A percentile compares a stretch with the other conserved stretches of the same genome.
phyloP scores from a whole-genome alignment of 306 rosid genomes.

The Cucurbita moschata region DNA sequence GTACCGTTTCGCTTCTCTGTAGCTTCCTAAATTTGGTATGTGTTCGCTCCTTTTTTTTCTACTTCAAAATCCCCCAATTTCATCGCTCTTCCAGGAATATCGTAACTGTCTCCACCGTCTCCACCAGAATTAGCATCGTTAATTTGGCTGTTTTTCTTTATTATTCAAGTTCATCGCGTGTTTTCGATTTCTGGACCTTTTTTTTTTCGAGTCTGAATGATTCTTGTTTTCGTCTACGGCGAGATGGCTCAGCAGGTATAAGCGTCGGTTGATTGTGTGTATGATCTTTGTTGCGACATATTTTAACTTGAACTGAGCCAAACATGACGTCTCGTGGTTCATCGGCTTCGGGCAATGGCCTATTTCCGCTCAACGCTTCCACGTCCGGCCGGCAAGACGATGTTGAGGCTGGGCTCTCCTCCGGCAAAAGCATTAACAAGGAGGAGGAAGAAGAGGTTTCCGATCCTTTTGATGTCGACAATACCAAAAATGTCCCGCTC shows the following conservation, averaged over 20 bases:
- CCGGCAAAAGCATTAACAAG: neutral
- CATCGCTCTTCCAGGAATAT: neutral
- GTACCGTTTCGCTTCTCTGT: neutral
- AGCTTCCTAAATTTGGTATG: conserved; percentile 4
- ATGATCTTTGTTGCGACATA: conserved; percentile 15
- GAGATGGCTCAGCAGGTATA: conserved; percentile 9
- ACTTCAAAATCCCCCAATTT: neutral
- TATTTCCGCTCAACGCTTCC: conserved; percentile 12
- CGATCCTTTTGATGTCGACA: conserved; percentile 56
- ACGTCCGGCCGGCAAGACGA: conserved; percentile 6
- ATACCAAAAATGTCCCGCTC: conserved; percentile 63
- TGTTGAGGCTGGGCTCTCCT: conserved; percentile 16
- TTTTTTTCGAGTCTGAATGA: neutral
- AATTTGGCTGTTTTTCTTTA: neutral
- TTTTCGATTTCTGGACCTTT: neutral
- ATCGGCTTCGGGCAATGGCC: conserved; percentile 33
- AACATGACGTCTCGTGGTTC: conserved; percentile 47
- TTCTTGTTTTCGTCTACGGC: neutral
- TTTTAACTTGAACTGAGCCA: neutral
- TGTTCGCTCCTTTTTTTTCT: neutral
- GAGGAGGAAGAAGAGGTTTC: conserved; percentile 12
- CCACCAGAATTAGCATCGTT: neutral
- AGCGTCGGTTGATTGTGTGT: neutral
- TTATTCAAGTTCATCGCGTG: neutral
- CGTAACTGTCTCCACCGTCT: neutral